A percentile compares a stretch with the other conserved stretches of the same genome.
These are phyloP conservation scores for Termitomyces sp. DNA, from an alignment of 768 basidiomycete species.

Conservation along the genomic window DNA sequence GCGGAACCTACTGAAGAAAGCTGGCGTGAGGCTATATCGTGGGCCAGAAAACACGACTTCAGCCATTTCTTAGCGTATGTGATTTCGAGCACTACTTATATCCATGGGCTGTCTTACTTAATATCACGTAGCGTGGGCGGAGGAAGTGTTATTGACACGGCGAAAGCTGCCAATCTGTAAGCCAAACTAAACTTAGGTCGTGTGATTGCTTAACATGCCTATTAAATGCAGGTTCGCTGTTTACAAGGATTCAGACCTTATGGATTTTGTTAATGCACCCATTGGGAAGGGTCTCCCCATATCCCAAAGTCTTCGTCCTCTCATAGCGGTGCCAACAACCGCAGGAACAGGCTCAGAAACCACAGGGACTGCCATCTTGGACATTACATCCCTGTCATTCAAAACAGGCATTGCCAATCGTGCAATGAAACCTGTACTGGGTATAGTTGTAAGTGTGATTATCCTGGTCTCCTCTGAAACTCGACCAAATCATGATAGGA, in stretches of 20 bases:
- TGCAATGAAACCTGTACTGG: conserved; percentile 86
- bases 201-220: not conserved
- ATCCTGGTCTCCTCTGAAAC: not conserved
- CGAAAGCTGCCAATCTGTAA: conserved; percentile 91
- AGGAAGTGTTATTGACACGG: conserved; percentile 94
- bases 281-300: conserved; percentile 91
- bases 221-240: conserved; percentile 63
- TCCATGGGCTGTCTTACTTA: conserved; percentile 1
- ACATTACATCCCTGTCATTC: conserved; percentile 88
- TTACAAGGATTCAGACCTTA: conserved; percentile 88
- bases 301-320: conserved; percentile 64
- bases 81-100: not conserved
- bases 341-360: conserved; percentile 94
- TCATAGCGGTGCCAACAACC: conserved; percentile 77
- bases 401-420: conserved; percentile 96
- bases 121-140: conserved; percentile 67
- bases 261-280: conserved; percentile 97
- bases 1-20: conserved; percentile 92
- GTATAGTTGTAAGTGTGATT: conserved; percentile 54
- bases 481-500: conserved; percentile 38
- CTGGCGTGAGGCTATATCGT: conserved; percentile 84
- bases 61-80: conserved; percentile 89
- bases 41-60: conserved; percentile 83
- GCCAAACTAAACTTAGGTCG: not conserved
- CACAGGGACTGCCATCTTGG: conserved; percentile 91